phyloP scores from a whole-genome alignment of 305 asterid species.

The Salvia sclarea region DNA sequence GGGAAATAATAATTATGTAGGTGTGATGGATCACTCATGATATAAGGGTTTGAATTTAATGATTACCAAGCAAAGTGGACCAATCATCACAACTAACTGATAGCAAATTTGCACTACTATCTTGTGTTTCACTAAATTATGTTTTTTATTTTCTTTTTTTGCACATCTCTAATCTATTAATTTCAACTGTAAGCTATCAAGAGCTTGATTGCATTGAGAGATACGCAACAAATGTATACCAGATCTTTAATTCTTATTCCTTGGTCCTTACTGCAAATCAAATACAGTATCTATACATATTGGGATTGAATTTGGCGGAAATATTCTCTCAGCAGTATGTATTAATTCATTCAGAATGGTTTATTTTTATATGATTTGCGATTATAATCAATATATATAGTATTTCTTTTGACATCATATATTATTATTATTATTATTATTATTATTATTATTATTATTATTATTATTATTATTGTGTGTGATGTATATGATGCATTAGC shows the following conservation, averaged over 20 bases:
- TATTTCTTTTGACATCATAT: too few relatives aligned
- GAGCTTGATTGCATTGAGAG: neutral
- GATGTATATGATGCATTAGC: too few relatives aligned
- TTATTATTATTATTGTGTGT: too few relatives aligned
- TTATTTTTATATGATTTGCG: too few relatives aligned
- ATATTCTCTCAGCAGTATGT: too few relatives aligned
- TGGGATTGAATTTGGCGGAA: too few relatives aligned
- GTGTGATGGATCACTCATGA: constrained; percentile 43
- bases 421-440: too few relatives aligned
- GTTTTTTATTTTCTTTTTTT: too few relatives aligned
- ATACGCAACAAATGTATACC: neutral
- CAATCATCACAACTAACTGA: constrained; percentile 38
- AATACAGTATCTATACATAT: too few relatives aligned
- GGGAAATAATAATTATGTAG: constrained; percentile 33
- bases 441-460: too few relatives aligned
- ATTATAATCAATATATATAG: too few relatives aligned
- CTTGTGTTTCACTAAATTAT: constrained; percentile 29
- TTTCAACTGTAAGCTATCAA: neutral
- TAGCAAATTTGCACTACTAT: constrained; percentile 24
- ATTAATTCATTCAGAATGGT: too few relatives aligned
- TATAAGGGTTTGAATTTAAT: constrained; percentile 35
- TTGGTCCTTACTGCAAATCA: neutral
- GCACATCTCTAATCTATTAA: neutral
- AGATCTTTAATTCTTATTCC: neutral
- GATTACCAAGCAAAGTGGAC: constrained; percentile 39